These are phyloP conservation scores for Chloropicon primus DNA, from an alignment of 139 green algal species.

Conservation along the genomic window DNA sequence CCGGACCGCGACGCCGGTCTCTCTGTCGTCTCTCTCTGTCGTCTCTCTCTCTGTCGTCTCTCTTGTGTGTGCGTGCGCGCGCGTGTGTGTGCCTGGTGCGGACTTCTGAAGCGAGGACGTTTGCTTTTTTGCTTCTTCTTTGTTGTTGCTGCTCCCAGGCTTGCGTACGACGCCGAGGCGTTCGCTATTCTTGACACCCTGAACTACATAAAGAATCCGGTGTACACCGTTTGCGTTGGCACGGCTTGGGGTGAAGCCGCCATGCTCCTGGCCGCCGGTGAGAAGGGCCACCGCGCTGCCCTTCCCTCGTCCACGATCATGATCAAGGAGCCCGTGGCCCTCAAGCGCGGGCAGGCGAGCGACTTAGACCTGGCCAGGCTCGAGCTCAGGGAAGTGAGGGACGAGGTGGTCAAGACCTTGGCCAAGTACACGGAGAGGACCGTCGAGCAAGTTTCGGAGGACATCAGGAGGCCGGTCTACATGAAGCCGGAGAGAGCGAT, in stretches of 20 bases:
- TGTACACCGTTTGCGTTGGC: constrained; percentile 83
- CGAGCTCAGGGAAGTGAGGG: constrained; percentile 75
- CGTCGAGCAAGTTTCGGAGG: constrained; percentile 60
- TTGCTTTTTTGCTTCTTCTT: neutral
- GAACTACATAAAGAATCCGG: constrained; percentile 52
- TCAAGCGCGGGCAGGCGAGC: constrained; percentile 53
- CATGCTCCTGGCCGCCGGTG: constrained; percentile 80
- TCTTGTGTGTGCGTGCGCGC: no score
- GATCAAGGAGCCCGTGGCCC: constrained; percentile 88
- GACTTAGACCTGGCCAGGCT: constrained; percentile 96
- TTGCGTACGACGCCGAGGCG: constrained; percentile 92
- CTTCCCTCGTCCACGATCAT: constrained; percentile 92
- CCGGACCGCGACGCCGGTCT: no score
- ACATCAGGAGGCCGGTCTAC: constrained; percentile 79
- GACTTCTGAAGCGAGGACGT: no score
- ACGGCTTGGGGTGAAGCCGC: constrained; percentile 93
- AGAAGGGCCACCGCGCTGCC: constrained; percentile 71
- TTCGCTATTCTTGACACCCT: constrained; percentile 98
- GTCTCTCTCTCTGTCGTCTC: no score
- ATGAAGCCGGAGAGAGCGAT: constrained; percentile 80
- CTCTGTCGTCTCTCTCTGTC: no score
- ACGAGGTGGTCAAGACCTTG: constrained; percentile 60
- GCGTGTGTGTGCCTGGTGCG: no score
- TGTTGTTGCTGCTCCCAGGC: constrained; percentile 32
- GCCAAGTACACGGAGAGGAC: constrained; percentile 59